Evolutionary conservation across 345 rosid genomes (phyloP).

Genomic region (Hibiscus mutabilis): DNA sequence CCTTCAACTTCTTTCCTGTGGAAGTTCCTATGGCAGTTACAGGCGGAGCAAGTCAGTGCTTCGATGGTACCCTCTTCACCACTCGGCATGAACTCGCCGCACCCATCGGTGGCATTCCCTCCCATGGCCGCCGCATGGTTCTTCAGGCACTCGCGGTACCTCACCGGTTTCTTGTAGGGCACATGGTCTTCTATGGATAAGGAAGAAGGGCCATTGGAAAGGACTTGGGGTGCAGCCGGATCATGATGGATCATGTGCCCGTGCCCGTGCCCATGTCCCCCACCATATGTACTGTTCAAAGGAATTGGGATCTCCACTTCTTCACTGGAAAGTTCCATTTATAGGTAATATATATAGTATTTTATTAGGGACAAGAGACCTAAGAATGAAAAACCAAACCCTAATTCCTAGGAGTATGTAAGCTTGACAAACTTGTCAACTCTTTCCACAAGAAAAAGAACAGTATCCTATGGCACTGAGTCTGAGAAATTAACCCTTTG

Average conservation of each 20-base stretch:
- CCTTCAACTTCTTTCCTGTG: slow-evolving; percentile 80
- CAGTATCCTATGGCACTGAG: neutral
- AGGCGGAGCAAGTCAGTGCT: slow-evolving; percentile 82
- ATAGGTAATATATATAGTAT: neutral
- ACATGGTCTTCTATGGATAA: slow-evolving; percentile 18
- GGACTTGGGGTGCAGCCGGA: slow-evolving; percentile 17
- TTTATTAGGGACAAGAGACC: too few relatives aligned
- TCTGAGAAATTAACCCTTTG: too few relatives aligned
- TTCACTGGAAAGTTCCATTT: slow-evolving; percentile 36
- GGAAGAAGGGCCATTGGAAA: slow-evolving; percentile 23
- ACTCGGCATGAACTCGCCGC: slow-evolving; percentile 95
- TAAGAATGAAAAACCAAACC: too few relatives aligned
- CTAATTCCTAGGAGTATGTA: too few relatives aligned
- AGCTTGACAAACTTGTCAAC: too few relatives aligned
- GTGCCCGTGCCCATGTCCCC: slow-evolving; percentile 31
- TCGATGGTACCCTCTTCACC: slow-evolving; percentile 84
- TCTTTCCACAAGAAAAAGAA: too few relatives aligned
- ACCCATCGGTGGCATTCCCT: slow-evolving; percentile 84
- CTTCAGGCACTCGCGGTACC: slow-evolving; percentile 77
- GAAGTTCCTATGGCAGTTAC: slow-evolving; percentile 88
- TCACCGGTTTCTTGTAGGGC: slow-evolving; percentile 42
- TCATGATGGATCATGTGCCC: slow-evolving; percentile 36
- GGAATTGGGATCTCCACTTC: slow-evolving; percentile 70
- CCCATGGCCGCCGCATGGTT: slow-evolving; percentile 93
- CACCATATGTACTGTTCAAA: slow-evolving; percentile 41